Percentiles rank a stretch among this genome's conserved stretches.
Evolutionary conservation across 1,139 yeast genomes (phyloP).

Genomic region (Scheffersomyces parashehatae): DNA sequence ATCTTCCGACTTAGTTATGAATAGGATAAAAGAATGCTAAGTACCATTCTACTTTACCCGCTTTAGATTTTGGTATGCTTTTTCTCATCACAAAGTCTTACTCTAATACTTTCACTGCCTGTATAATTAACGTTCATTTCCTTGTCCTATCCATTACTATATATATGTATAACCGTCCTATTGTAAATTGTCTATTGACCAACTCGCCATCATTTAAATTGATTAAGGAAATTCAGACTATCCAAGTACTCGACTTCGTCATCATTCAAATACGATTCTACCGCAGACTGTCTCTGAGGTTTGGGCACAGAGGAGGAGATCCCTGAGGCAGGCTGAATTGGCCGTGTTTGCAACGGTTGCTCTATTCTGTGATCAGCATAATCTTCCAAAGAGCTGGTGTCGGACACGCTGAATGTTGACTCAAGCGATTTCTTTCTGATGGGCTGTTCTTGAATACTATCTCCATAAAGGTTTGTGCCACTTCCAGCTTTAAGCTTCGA

Average conservation of each 20-base stretch:
- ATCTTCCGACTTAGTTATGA: too few species aligned
- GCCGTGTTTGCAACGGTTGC: not conserved
- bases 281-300: not conserved
- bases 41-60: too few species aligned
- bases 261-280: slow-evolving; percentile 26
- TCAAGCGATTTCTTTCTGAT: not conserved
- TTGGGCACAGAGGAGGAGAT: not conserved
- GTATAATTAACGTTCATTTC: too few species aligned
- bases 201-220: too few species aligned
- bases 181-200: too few species aligned
- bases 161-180: too few species aligned
- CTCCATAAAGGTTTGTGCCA: not conserved
- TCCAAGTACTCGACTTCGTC: slow-evolving; percentile 31
- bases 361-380: too few species aligned
- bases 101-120: too few species aligned
- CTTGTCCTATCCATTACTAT: too few species aligned
- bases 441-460: not conserved
- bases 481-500: not conserved
- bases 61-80: too few species aligned
- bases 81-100: too few species aligned
- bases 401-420: not conserved
- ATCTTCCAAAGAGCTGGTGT: not conserved
- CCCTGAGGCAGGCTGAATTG: not conserved
- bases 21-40: too few species aligned
- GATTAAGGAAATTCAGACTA: slow-evolving; percentile 11